Conservation (phyloP, 805 yeast genomes). For the Wickerhamiella cacticola region DNA sequence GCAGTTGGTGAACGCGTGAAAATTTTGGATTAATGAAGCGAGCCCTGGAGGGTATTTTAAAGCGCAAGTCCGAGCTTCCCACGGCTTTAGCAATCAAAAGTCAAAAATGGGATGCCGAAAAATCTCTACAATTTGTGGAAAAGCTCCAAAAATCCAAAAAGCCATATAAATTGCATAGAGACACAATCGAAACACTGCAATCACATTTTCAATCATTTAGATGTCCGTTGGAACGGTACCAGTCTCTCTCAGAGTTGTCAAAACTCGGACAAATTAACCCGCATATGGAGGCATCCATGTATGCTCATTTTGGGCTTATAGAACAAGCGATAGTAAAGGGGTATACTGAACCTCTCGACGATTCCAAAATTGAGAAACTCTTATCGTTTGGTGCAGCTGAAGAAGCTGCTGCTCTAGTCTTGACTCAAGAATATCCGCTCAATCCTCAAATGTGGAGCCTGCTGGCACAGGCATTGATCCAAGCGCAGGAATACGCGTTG, state of each 20-base stretch:
- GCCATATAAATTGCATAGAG: conserved; percentile 6
- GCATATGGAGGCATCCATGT: not conserved
- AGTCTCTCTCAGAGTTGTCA: conserved; percentile 6
- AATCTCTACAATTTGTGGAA: conserved; percentile 13
- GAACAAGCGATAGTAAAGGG: conserved; percentile 6
- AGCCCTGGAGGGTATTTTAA: not conserved
- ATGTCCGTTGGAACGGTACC: conserved; percentile 14
- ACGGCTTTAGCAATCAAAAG: conserved; percentile 14
- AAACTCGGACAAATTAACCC: conserved; percentile 4
- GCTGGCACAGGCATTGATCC: not conserved
- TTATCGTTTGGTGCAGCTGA: not conserved
- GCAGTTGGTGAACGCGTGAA: too few relatives aligned
- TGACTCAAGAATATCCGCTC: not conserved
- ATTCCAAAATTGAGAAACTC: not conserved
- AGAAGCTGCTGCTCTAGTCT: not conserved
- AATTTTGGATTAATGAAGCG: not conserved
- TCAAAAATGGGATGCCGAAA: conserved; percentile 8
- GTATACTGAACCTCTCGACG: not conserved
- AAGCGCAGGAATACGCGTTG: not conserved
- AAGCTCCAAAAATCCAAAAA: not conserved
- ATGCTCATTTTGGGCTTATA: not conserved
- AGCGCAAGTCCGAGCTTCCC: conserved; percentile 3
- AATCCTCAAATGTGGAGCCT: not conserved
- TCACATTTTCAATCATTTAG: conserved; percentile 7
- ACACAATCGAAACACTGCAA: conserved; percentile 10